Conservation (phyloP, 345 rosid genomes). For the Syzygium aqueum region DNA sequence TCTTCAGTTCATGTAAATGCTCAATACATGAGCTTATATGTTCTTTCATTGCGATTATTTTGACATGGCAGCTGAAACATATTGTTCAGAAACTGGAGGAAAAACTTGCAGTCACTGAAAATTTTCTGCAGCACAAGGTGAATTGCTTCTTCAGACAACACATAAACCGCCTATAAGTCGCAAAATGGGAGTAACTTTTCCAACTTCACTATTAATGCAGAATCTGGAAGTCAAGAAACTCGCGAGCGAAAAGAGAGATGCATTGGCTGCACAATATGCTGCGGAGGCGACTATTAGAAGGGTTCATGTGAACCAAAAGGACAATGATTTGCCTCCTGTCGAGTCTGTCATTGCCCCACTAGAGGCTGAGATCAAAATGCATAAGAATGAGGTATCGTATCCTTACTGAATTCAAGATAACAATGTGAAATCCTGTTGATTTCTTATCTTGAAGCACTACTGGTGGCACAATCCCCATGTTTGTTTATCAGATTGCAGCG, state of each 20-base stretch:
- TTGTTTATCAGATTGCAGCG: constrained; percentile 34
- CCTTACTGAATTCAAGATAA: background rate
- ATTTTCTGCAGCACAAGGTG: constrained; percentile 60
- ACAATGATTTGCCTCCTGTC: constrained; percentile 49
- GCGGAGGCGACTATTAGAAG: constrained; percentile 84
- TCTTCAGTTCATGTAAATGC: background rate
- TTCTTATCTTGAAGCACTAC: background rate
- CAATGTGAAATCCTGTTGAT: background rate
- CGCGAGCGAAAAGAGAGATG: constrained; percentile 60
- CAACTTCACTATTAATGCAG: constrained; percentile 22
- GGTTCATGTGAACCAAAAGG: constrained; percentile 58
- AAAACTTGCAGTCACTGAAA: constrained; percentile 41
- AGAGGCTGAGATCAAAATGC: constrained; percentile 71
- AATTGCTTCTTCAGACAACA: background rate
- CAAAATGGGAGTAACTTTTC: background rate
- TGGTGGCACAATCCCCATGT: background rate
- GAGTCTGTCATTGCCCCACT: constrained; percentile 77
- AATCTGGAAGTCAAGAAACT: constrained; percentile 72
- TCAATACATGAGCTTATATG: background rate
- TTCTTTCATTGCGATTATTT: background rate
- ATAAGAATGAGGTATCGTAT: constrained; percentile 54
- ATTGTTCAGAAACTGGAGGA: constrained; percentile 42
- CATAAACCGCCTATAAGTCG: background rate
- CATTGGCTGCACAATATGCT: constrained; percentile 80
- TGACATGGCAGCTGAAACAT: constrained; percentile 41